phyloP scores from a whole-genome alignment of 148 eudicot species.

The Fagopyrum tataricum region DNA sequence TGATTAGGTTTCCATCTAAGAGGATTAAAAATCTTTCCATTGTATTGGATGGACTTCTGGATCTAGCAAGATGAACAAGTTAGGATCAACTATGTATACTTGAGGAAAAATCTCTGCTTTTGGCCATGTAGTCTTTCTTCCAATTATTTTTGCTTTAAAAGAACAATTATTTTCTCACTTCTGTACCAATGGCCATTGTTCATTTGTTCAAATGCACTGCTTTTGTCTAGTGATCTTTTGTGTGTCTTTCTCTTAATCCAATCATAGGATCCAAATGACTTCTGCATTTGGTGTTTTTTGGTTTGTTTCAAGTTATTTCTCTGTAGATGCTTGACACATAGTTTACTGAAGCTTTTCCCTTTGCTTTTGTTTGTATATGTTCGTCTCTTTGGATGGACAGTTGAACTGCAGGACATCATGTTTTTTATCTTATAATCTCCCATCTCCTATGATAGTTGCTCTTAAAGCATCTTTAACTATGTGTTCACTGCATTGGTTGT shows the following conservation, averaged over 20 bases:
- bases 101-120: background rate
- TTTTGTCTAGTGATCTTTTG: background rate
- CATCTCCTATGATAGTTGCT: too few relatives aligned
- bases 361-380: background rate
- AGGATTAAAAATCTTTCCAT: background rate
- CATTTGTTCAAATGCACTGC: background rate
- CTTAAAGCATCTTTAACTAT: too few relatives aligned
- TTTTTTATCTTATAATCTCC: background rate
- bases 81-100: slow-evolving; percentile 7
- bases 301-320: background rate
- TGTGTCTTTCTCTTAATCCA: background rate
- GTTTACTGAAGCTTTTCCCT: background rate
- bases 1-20: slow-evolving; percentile 1
- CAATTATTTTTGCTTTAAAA: background rate
- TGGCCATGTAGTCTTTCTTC: slow-evolving; percentile 3
- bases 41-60: slow-evolving; percentile 8
- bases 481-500: too few relatives aligned
- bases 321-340: background rate
- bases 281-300: background rate
- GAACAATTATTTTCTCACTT: slow-evolving; percentile 1
- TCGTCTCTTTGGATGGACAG: background rate
- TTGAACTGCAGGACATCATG: background rate
- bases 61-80: background rate
- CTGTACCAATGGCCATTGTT: background rate
- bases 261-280: background rate